Conservation (phyloP, 2,329 filamentous ascomycete genomes). For the Penicillium sp. region DNA sequence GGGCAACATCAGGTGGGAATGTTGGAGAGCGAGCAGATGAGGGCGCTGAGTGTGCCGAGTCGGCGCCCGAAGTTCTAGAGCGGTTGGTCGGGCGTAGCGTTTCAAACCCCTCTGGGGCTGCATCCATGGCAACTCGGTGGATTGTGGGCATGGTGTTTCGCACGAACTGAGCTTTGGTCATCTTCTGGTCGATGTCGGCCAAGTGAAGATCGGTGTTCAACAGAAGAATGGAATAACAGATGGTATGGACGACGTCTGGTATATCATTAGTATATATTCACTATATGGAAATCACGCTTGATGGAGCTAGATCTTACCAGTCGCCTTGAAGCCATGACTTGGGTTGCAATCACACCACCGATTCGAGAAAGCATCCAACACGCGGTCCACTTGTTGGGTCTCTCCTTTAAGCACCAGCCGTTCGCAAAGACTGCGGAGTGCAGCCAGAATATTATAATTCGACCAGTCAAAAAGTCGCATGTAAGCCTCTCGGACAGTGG, state of each 20-base stretch:
- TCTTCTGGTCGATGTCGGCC: slow-evolving; percentile 93
- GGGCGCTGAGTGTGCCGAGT: slow-evolving; percentile 30
- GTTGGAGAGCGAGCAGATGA: slow-evolving; percentile 21
- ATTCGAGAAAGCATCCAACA: slow-evolving; percentile 82
- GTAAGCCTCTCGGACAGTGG: slow-evolving; percentile 68
- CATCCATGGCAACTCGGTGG: slow-evolving; percentile 70
- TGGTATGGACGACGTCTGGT: slow-evolving; percentile 89
- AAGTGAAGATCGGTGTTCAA: slow-evolving; percentile 95
- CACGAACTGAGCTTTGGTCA: slow-evolving; percentile 92
- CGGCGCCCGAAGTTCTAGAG: slow-evolving; percentile 40
- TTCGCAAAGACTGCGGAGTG: slow-evolving; percentile 77
- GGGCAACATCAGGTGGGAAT: slow-evolving; percentile 16
- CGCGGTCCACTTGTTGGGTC: slow-evolving; percentile 94
- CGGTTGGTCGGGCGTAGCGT: slow-evolving; percentile 45
- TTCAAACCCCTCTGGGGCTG: slow-evolving; percentile 66
- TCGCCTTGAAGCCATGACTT: slow-evolving; percentile 87
- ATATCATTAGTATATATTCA: not conserved
- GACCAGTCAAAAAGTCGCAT: slow-evolving; percentile 91
- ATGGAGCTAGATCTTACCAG: slow-evolving; percentile 58
- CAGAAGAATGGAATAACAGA: slow-evolving; percentile 92
- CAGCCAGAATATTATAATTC: slow-evolving; percentile 74
- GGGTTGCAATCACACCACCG: slow-evolving; percentile 94
- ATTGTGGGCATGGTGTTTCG: slow-evolving; percentile 96
- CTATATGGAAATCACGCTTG: not conserved
- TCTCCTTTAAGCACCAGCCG: slow-evolving; percentile 83